Percentiles rank a stretch among this genome's conserved stretches.
Evolutionary conservation across 257 asterid species (phyloP).

Genomic region (Nicotiana noctiflora): DNA sequence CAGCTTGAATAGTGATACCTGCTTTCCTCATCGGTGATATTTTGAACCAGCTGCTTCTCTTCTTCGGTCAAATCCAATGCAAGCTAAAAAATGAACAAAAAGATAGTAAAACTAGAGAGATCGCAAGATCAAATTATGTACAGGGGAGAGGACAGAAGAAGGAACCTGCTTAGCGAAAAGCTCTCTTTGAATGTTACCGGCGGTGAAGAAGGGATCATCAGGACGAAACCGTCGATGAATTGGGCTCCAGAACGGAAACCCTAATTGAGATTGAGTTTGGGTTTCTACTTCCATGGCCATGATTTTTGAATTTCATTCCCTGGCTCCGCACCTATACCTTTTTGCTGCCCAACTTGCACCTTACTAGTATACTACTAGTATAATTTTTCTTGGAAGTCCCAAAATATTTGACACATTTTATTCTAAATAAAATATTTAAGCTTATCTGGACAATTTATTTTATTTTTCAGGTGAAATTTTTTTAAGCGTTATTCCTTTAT

Average conservation of each 20-base stretch:
- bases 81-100: conserved; percentile 32
- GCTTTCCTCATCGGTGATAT: conserved; percentile 38
- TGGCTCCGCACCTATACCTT: not conserved
- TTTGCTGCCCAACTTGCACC: not conserved
- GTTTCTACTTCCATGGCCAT: conserved; percentile 57
- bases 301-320: not conserved
- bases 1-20: conserved; percentile 35
- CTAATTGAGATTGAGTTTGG: conserved; percentile 11
- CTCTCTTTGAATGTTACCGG: conserved; percentile 77
- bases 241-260: conserved; percentile 65
- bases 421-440: not conserved
- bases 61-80: conserved; percentile 73
- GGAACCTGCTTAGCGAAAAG: conserved; percentile 83
- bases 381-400: not conserved
- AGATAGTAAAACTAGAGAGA: not conserved
- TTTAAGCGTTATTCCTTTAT: no score
- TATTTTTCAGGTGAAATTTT: not conserved
- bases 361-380: no score
- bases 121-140: not conserved
- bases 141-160: not conserved
- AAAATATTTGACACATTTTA: not conserved
- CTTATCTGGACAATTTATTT: not conserved
- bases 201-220: conserved; percentile 65
- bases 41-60: conserved; percentile 56
- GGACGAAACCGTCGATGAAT: conserved; percentile 50